Evolutionary conservation across 306 rosid species (phyloP), one percentile per base, ranked within the genome.

Genomic region (Oemleria cerasiformis): DNA sequence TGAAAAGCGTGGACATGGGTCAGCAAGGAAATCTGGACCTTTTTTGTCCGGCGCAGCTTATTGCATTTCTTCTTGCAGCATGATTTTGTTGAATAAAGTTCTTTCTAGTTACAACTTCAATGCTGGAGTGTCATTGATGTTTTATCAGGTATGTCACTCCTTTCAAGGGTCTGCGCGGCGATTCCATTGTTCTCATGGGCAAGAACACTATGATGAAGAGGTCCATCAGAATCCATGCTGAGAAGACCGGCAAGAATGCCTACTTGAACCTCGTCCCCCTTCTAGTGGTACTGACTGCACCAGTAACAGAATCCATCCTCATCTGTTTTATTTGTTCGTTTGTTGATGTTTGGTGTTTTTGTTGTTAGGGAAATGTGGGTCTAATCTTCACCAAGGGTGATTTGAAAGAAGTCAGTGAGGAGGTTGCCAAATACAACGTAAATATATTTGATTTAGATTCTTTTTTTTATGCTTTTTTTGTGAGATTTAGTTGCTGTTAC

Each of bases 401-500:
- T 44, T 78, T 92, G 88, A 92, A 92, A 83, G 98, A 93, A 75
- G 97, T 93, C 44, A 87, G 96, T n/a, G 98, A 93, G 21, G 98
- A 93, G 74, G 98, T 93, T 44, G 93, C 89, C 0, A 93, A 93
- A 78, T 93, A 93, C 92, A 92, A 92, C 96, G 98, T 92, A 4
- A 51, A 65, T 0, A 67, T 1, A 3, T 4, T 5, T 1, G 0
- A 17, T 9, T 7, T 17, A 36, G 1, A 2, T 17, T 47, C 47
- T 9, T 14, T 3, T 9, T 4, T n/a, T n/a, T n/a, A 5, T 36
- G 4, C 11, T 17, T 39, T 21, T 1, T 48, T 54, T 12, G 13
- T 19, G 49, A 4, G 25, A 2, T 10, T 19, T 19, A 15, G 9
- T 40, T 15, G 65, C 13, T 45, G 14, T 45, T 10, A 16, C n/a